Conservation (phyloP, 2,329 filamentous ascomycete species). For the Xylaria sp. region DNA sequence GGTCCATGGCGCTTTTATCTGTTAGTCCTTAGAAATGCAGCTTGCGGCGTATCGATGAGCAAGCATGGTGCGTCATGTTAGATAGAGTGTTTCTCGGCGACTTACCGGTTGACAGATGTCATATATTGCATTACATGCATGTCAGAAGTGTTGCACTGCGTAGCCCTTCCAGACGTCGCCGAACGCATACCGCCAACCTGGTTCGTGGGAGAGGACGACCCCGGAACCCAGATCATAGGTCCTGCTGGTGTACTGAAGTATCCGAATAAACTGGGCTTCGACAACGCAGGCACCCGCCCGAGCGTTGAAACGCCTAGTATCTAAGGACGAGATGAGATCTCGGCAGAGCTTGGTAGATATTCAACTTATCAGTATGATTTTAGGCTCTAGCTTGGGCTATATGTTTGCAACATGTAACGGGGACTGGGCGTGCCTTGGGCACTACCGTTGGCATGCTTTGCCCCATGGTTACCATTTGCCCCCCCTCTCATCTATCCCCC, state of each 20-base stretch:
- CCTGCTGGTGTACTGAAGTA: not conserved
- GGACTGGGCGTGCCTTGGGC: constrained; percentile 23
- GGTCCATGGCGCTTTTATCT: constrained; percentile 5
- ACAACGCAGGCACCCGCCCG: not conserved
- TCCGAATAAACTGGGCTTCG: not conserved
- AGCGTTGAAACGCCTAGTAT: constrained; percentile 3
- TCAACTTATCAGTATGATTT: constrained; percentile 13
- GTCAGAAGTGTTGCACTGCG: constrained; percentile 34
- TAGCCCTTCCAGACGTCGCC: constrained; percentile 8
- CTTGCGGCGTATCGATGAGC: constrained; percentile 16
- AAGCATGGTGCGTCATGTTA: constrained; percentile 24
- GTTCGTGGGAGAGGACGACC: constrained; percentile 24
- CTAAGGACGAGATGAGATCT: constrained; percentile 26
- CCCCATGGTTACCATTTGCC: constrained; percentile 19
- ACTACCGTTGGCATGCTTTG: constrained; percentile 27
- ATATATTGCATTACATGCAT: constrained; percentile 31
- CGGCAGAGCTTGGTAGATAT: constrained; percentile 32
- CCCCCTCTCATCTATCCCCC: constrained; percentile 21
- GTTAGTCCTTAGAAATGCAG: constrained; percentile 4
- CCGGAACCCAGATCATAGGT: not conserved
- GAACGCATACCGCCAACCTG: constrained; percentile 35
- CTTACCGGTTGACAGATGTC: constrained; percentile 26
- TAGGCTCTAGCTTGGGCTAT: not conserved
- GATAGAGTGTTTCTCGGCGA: constrained; percentile 20
- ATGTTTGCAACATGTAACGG: constrained; percentile 37